Conservation (phyloP, 2,329 filamentous ascomycete genomes). For the Aquanectria penicillioides region DNA sequence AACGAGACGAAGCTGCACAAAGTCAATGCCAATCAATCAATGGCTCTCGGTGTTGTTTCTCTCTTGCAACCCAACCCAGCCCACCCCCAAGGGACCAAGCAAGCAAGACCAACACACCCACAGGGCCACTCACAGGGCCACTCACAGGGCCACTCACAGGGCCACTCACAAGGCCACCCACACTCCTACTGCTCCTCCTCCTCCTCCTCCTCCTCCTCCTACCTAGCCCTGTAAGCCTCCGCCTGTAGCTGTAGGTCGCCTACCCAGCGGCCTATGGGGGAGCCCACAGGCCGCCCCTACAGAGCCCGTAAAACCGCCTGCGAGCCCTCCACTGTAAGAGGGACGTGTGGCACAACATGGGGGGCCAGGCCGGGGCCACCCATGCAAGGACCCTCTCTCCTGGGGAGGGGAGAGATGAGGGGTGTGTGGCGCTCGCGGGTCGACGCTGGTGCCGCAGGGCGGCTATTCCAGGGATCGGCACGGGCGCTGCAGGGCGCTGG, state of each 20-base stretch:
- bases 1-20: slow-evolving; percentile 7
- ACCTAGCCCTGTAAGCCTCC: slow-evolving; percentile 24
- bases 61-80: slow-evolving; percentile 22
- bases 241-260: slow-evolving; percentile 9
- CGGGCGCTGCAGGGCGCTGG: slow-evolving; percentile 14
- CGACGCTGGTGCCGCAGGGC: slow-evolving; percentile 9
- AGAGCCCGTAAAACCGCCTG: slow-evolving; percentile 14
- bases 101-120: slow-evolving; percentile 7
- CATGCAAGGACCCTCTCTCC: slow-evolving; percentile 21
- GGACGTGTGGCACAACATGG: slow-evolving; percentile 24
- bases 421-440: slow-evolving; percentile 5
- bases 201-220: too few relatives aligned
- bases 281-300: slow-evolving; percentile 5
- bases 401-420: slow-evolving; percentile 1
- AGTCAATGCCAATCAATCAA: slow-evolving; percentile 21
- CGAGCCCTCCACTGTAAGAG: slow-evolving; percentile 23
- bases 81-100: not conserved
- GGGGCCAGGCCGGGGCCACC: slow-evolving; percentile 13
- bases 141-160: too few relatives aligned
- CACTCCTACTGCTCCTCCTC: too few relatives aligned
- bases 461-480: slow-evolving; percentile 10
- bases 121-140: not conserved
- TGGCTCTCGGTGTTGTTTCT: slow-evolving; percentile 5
- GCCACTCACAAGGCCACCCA: too few relatives aligned
- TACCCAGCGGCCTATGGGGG: slow-evolving; percentile 14